phyloP scores from a whole-genome alignment of 139 green algal species.

The Chlamydomonas applanata region DNA sequence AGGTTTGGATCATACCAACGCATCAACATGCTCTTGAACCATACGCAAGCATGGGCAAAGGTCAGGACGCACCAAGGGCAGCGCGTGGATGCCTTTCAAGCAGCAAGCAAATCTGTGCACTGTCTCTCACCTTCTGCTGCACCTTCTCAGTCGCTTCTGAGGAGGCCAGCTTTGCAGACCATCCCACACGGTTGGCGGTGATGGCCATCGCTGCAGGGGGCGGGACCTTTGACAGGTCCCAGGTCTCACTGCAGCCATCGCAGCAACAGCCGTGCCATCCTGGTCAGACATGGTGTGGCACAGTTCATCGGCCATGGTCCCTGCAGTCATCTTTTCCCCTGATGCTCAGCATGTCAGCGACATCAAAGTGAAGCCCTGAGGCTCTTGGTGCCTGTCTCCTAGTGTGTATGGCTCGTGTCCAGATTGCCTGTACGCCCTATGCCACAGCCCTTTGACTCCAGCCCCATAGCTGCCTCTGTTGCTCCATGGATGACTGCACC shows the following conservation, averaged over 20 bases:
- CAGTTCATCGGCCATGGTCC: too few species aligned
- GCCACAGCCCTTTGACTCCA: too few species aligned
- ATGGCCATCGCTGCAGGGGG: constrained; percentile 27
- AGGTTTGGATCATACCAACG: too few species aligned
- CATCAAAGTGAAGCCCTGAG: background rate
- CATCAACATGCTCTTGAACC: too few species aligned
- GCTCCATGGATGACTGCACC: background rate
- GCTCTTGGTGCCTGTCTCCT: background rate
- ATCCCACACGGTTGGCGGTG: constrained; percentile 18
- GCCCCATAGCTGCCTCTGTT: background rate
- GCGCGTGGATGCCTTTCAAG: too few species aligned
- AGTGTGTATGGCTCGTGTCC: background rate
- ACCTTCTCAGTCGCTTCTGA: constrained; percentile 14
- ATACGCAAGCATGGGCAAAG: too few species aligned
- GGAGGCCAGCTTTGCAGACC: constrained; percentile 33
- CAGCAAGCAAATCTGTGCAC: too few species aligned
- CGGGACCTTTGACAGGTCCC: constrained; percentile 37
- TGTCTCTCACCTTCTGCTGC: background rate
- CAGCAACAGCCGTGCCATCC: too few species aligned
- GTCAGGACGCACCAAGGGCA: too few species aligned
- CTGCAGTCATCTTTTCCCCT: too few species aligned
- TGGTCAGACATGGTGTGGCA: too few species aligned
- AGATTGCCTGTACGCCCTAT: too few species aligned
- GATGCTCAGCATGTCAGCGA: background rate
- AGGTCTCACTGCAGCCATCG: constrained; percentile 35